Conservation (phyloP, 768 basidiomycete species). For the Trametes maxima region DNA sequence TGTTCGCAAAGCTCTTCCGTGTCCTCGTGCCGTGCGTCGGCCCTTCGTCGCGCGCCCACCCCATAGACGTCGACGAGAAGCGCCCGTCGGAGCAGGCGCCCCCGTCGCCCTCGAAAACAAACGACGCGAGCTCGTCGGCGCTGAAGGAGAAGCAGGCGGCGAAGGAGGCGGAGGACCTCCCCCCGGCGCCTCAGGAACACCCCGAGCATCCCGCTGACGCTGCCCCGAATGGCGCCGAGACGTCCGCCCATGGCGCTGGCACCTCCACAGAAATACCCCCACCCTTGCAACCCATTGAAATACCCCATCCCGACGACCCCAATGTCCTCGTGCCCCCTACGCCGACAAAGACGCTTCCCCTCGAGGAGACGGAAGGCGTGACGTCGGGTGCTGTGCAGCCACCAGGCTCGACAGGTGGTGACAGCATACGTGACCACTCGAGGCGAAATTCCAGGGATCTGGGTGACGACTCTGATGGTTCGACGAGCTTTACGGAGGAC, state of each 20-base stretch:
- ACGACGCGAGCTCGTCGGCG: conserved; percentile 16
- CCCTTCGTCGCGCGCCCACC: conserved; percentile 51
- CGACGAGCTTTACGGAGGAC: conserved; percentile 61
- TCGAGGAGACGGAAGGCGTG: conserved; percentile 82
- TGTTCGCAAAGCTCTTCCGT: conserved; percentile 61
- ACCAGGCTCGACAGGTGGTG: conserved; percentile 75
- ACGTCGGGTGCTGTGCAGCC: conserved; percentile 92
- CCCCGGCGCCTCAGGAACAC: conserved; percentile 27
- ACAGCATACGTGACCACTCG: conserved; percentile 32
- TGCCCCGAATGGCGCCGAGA: conserved; percentile 14
- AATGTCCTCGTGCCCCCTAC: conserved; percentile 51
- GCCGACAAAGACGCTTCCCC: conserved; percentile 51
- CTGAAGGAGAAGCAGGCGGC: conserved; percentile 33
- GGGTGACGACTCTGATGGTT: conserved; percentile 56
- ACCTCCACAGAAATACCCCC: conserved; percentile 19
- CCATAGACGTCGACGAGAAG: conserved; percentile 39
- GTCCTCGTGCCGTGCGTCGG: conserved; percentile 68
- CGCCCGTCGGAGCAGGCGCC: conserved; percentile 15
- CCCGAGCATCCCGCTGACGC: conserved; percentile 1
- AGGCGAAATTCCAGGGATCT: conserved; percentile 45
- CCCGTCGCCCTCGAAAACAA: conserved; percentile 16
- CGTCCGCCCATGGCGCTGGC: conserved; percentile 14
- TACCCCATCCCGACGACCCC: conserved; percentile 35
- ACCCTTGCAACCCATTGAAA: conserved; percentile 30
- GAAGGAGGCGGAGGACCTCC: conserved; percentile 38